Conservation (phyloP, 2,329 filamentous ascomycete species). For the Pseudogymnoascus sp. region DNA sequence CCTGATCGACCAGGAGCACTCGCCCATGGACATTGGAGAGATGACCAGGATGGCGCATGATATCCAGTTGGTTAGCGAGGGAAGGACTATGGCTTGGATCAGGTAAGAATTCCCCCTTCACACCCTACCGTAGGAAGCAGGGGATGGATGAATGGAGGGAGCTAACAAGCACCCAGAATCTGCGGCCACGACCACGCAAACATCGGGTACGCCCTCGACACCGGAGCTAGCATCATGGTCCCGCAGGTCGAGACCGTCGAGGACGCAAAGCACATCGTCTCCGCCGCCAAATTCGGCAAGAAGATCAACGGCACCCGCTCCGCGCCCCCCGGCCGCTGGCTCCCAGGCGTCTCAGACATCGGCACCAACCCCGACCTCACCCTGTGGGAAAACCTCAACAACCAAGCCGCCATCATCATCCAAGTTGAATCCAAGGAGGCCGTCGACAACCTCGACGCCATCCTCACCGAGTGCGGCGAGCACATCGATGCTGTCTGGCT, state of each 20-base stretch:
- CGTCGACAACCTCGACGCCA: conserved; percentile 40
- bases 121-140: not conserved
- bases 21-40: conserved; percentile 37
- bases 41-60: conserved; percentile 43
- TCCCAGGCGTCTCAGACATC: conserved; percentile 34
- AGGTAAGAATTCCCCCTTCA: conserved; percentile 24
- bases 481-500: conserved; percentile 40
- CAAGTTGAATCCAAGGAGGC: conserved; percentile 37
- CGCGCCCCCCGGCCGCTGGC: conserved; percentile 35
- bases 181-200: conserved; percentile 38
- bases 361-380: conserved; percentile 26
- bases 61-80: conserved; percentile 37
- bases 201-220: conserved; percentile 39
- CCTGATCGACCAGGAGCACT: conserved; percentile 42
- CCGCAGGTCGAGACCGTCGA: conserved; percentile 41
- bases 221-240: conserved; percentile 39
- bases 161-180: conserved; percentile 23
- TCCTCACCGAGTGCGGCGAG: conserved; percentile 37
- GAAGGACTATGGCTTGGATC: conserved; percentile 37
- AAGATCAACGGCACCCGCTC: conserved; percentile 34
- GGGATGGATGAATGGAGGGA: not conserved
- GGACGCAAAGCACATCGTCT: conserved; percentile 35
- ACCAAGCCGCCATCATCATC: conserved; percentile 40
- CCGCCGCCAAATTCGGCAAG: conserved; percentile 37
- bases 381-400: conserved; percentile 34